Evolutionary conservation across 345 rosid genomes (phyloP).

Genomic region (Pugionium dolabratum): DNA sequence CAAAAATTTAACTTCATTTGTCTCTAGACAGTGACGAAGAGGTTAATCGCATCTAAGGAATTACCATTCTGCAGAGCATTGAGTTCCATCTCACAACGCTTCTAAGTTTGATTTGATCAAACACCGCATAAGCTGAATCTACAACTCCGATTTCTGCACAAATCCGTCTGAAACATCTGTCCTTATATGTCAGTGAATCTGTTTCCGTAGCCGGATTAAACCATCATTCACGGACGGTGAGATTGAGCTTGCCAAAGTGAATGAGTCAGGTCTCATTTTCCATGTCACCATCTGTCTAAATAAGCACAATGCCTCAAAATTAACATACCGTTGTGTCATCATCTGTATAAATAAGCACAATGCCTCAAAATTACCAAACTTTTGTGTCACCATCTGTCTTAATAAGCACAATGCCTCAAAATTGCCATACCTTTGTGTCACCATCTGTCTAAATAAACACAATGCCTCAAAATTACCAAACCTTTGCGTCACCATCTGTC

Average conservation of each 20-base stretch:
- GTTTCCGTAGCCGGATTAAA: conserved; percentile 54
- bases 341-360: conserved; percentile 52
- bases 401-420: conserved; percentile 55
- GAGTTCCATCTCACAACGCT: conserved; percentile 66
- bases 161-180: conserved; percentile 48
- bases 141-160: conserved; percentile 52
- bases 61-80: conserved; percentile 62
- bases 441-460: too few relatives aligned
- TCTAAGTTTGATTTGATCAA: conserved; percentile 42
- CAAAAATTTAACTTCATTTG: conserved; percentile 60
- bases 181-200: conserved; percentile 64
- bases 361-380: too few relatives aligned
- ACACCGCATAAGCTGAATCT: conserved; percentile 50
- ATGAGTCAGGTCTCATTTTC: conserved; percentile 62
- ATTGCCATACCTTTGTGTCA: too few relatives aligned
- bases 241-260: conserved; percentile 64
- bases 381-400: conserved; percentile 54
- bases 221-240: conserved; percentile 63
- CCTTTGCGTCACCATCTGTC: conserved; percentile 55
- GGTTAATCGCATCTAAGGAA: conserved; percentile 55
- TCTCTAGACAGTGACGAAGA: conserved; percentile 54
- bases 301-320: conserved; percentile 52
- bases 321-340: too few relatives aligned
- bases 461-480: too few relatives aligned
- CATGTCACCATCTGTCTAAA: conserved; percentile 55